These are phyloP conservation scores for Hericium coralloides DNA, from an alignment of 768 basidiomycete species.

Conservation along the genomic window DNA sequence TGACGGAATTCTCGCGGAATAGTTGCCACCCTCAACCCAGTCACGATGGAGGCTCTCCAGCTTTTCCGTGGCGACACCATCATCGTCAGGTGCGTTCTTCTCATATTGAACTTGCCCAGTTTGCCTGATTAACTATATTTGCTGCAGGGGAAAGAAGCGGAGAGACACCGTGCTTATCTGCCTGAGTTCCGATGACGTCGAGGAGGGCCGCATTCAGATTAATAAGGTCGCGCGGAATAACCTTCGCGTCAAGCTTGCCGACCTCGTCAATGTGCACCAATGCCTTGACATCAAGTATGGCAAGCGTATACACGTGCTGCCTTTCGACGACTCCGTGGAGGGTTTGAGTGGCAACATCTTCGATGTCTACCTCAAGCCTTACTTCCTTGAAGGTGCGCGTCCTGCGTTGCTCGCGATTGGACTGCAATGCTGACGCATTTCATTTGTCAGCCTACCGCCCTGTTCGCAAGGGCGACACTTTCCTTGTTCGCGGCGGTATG, in stretches of 20 bases:
- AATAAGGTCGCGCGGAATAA: constrained; percentile 99
- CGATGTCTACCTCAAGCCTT: constrained; percentile 97
- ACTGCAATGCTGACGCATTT: background rate
- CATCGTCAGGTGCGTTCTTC: constrained; percentile 66
- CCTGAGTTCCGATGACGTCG: constrained; percentile 90
- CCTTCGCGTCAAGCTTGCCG: constrained; percentile 93
- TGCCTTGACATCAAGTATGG: constrained; percentile 99
- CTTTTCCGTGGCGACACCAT: constrained; percentile 97
- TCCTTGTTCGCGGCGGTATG: constrained; percentile 98
- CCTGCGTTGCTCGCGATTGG: background rate
- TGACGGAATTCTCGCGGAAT: background rate
- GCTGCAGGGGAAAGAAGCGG: constrained; percentile 85
- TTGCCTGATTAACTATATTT: background rate
- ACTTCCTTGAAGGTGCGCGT: constrained; percentile 85
- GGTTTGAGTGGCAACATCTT: constrained; percentile 97
- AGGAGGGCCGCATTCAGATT: constrained; percentile 95
- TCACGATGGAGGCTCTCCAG: constrained; percentile 89
- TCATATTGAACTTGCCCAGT: background rate
- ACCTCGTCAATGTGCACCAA: constrained; percentile 91
- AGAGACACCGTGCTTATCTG: constrained; percentile 97
- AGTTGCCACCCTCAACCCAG: constrained; percentile 94
- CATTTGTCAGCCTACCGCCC: constrained; percentile 54
- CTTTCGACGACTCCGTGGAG: constrained; percentile 97
- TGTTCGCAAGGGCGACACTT: constrained; percentile 95
- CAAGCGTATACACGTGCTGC: constrained; percentile 92